Conservation (phyloP, 805 yeast species). For the Tetrapisispora phaffii region DNA sequence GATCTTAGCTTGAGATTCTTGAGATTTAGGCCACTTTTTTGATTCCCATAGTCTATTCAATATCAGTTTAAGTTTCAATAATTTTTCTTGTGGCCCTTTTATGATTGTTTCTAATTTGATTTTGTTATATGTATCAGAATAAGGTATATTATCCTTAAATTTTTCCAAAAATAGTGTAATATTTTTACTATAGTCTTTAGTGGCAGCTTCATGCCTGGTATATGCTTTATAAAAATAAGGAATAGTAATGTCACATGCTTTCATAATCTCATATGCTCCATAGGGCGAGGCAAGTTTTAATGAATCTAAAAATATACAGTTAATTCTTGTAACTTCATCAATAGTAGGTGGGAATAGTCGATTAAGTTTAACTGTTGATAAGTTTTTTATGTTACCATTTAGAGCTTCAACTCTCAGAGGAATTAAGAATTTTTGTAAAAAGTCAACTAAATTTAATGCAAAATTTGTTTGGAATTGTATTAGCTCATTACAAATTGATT, state of each 20-base stretch:
- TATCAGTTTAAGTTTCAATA: slow-evolving; percentile 61
- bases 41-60: slow-evolving; percentile 49
- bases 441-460: slow-evolving; percentile 60
- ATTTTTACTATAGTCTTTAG: slow-evolving; percentile 48
- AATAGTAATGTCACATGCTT: slow-evolving; percentile 70
- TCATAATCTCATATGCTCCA: slow-evolving; percentile 69
- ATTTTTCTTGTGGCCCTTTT: slow-evolving; percentile 54
- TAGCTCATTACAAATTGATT: slow-evolving; percentile 50
- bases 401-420: slow-evolving; percentile 67
- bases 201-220: slow-evolving; percentile 89
- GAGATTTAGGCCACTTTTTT: slow-evolving; percentile 27
- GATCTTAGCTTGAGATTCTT: slow-evolving; percentile 22
- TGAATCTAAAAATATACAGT: slow-evolving; percentile 73
- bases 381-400: slow-evolving; percentile 40
- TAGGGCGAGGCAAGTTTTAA: slow-evolving; percentile 53
- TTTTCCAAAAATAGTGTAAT: slow-evolving; percentile 37
- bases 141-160: slow-evolving; percentile 20
- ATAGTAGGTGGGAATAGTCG: slow-evolving; percentile 87
- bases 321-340: slow-evolving; percentile 85
- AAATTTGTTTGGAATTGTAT: slow-evolving; percentile 62
- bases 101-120: slow-evolving; percentile 52
- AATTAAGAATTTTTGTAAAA: slow-evolving; percentile 68
- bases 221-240: slow-evolving; percentile 91
- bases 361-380: slow-evolving; percentile 60
- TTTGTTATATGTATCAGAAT: slow-evolving; percentile 33